These are phyloP conservation scores for Didymella sp. DNA, from an alignment of 2,329 filamentous ascomycete genomes.

Conservation along the genomic window DNA sequence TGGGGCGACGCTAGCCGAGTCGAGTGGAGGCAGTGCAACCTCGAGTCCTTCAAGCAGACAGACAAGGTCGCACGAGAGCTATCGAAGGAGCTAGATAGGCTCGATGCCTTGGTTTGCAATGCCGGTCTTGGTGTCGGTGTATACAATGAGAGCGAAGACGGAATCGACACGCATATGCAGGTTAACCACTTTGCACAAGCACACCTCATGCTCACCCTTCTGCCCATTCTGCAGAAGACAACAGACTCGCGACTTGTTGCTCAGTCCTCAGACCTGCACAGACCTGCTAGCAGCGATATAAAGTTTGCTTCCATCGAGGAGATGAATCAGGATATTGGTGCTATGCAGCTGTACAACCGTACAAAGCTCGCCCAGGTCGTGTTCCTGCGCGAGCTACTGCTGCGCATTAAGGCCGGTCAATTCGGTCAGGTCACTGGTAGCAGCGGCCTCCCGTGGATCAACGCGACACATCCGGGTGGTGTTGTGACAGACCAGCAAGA, in stretches of 20 bases:
- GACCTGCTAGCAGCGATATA: slow-evolving; percentile 47
- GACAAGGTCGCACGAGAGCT: slow-evolving; percentile 56
- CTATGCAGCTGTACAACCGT: slow-evolving; percentile 58
- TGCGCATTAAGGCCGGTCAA: slow-evolving; percentile 44
- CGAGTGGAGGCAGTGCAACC: slow-evolving; percentile 56
- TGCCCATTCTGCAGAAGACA: slow-evolving; percentile 56
- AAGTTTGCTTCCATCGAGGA: slow-evolving; percentile 56
- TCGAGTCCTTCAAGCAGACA: slow-evolving; percentile 56
- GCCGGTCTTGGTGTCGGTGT: slow-evolving; percentile 59
- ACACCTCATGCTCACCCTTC: slow-evolving; percentile 56
- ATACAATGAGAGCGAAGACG: slow-evolving; percentile 59
- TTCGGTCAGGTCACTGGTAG: slow-evolving; percentile 42
- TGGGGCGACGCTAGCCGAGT: slow-evolving; percentile 57
- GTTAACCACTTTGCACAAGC: slow-evolving; percentile 60
- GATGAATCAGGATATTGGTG: slow-evolving; percentile 59
- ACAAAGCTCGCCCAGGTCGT: slow-evolving; percentile 60
- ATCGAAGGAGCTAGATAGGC: slow-evolving; percentile 50
- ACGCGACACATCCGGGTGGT: slow-evolving; percentile 59
- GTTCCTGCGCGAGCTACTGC: slow-evolving; percentile 53
- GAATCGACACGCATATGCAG: slow-evolving; percentile 60
- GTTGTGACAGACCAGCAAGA: slow-evolving; percentile 57
- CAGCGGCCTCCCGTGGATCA: slow-evolving; percentile 55
- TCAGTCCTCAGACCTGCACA: slow-evolving; percentile 60
- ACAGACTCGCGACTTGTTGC: slow-evolving; percentile 57
- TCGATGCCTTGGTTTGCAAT: slow-evolving; percentile 59